Conservation (phyloP, 306 rosid genomes). For the Gastrolobium villosum region DNA sequence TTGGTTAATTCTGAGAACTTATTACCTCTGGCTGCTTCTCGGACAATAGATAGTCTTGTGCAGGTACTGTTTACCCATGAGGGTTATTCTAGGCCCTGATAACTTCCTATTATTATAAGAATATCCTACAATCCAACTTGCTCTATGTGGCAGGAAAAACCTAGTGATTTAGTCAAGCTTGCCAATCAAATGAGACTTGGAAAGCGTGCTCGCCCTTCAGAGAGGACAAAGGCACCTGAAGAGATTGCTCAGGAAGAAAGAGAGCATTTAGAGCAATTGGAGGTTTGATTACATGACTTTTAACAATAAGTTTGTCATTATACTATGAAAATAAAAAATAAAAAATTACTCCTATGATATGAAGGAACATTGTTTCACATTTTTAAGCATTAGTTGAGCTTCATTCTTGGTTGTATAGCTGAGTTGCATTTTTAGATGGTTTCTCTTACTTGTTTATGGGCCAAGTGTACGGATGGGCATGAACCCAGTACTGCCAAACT, state of each 20-base stretch:
- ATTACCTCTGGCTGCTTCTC: slow-evolving; percentile 60
- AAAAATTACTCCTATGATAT: slow-evolving; percentile 24
- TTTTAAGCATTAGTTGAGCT: slow-evolving; percentile 15
- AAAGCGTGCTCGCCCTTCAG: slow-evolving; percentile 94
- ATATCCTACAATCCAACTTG: slow-evolving; percentile 37
- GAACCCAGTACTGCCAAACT: slow-evolving; percentile 6
- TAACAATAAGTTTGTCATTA: slow-evolving; percentile 19
- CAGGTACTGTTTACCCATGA: slow-evolving; percentile 60
- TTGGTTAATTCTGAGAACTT: slow-evolving; percentile 68
- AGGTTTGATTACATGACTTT: slow-evolving; percentile 62
- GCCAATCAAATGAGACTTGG: slow-evolving; percentile 79
- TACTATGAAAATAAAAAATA: slow-evolving; percentile 21
- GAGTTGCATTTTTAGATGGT: slow-evolving; percentile 25
- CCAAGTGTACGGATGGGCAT: slow-evolving; percentile 10
- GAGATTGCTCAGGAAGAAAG: slow-evolving; percentile 96
- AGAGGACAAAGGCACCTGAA: slow-evolving; percentile 85
- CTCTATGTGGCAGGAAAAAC: slow-evolving; percentile 71
- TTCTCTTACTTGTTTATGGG: slow-evolving; percentile 15
- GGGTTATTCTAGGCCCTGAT: slow-evolving; percentile 15
- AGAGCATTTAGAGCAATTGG: slow-evolving; percentile 76
- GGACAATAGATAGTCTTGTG: slow-evolving; percentile 43
- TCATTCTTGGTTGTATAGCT: slow-evolving; percentile 2
- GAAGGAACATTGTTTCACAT: slow-evolving; percentile 14
- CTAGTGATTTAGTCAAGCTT: slow-evolving; percentile 78
- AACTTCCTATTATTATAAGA: slow-evolving; percentile 27